Evolutionary conservation across 2,329 filamentous ascomycete genomes (phyloP).

Genomic region (Chaetothyriales sp.): DNA sequence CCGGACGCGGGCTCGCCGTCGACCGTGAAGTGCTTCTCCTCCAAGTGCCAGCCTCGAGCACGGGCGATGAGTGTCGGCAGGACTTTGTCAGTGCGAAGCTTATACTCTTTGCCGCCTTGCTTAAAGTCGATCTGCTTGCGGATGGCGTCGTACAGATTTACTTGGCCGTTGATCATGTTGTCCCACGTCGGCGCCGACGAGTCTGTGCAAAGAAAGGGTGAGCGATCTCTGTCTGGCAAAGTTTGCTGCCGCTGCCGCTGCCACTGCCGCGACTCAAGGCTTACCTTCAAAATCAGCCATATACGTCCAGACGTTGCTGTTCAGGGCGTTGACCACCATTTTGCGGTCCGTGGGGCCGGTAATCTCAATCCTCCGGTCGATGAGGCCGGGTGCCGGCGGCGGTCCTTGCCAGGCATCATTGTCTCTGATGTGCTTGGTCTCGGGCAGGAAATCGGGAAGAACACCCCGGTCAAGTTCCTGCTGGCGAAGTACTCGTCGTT

Average conservation of each 20-base stretch:
- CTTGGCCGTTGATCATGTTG: constrained; percentile 97
- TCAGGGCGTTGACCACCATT: constrained; percentile 97
- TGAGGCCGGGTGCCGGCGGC: constrained; percentile 75
- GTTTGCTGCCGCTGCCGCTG: too few relatives aligned
- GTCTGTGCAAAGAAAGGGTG: constrained; percentile 40
- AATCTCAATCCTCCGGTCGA: constrained; percentile 91
- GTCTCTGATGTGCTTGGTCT: constrained; percentile 91
- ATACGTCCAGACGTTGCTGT: constrained; percentile 93
- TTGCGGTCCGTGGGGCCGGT: constrained; percentile 94
- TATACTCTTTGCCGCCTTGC: constrained; percentile 90
- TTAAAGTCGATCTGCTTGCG: constrained; percentile 93
- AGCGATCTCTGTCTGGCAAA: constrained; percentile 3
- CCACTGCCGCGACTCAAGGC: constrained; percentile 17
- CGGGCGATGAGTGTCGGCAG: constrained; percentile 87
- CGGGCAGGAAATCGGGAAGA: constrained; percentile 84
- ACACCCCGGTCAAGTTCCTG: constrained; percentile 82
- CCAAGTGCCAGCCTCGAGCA: constrained; percentile 92
- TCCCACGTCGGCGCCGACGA: constrained; percentile 95
- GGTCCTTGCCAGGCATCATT: constrained; percentile 89
- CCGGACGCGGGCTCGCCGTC: constrained; percentile 91
- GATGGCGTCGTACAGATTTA: constrained; percentile 94
- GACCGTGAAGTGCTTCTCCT: constrained; percentile 95
- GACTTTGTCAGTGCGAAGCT: constrained; percentile 77
- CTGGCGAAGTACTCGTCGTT: constrained; percentile 75
- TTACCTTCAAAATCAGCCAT: constrained; percentile 98